These are phyloP conservation scores for Aspergillus niger DNA, from an alignment of 2,329 filamentous ascomycete genomes.

Conservation along the genomic window DNA sequence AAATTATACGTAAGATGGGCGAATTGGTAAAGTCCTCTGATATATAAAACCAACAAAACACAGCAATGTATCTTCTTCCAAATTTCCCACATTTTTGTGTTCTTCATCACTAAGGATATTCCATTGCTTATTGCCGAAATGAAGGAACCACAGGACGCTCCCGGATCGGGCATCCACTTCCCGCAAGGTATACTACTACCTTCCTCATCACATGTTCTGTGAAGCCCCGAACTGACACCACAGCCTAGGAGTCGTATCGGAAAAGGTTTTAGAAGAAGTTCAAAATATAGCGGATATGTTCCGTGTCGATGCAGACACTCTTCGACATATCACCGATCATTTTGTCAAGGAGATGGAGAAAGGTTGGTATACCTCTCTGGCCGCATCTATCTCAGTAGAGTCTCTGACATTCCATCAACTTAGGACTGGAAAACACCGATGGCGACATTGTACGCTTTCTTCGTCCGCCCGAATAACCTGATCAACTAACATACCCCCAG, in stretches of 20 bases:
- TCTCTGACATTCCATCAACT: no score
- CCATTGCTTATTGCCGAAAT: background rate
- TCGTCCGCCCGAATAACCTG: background rate
- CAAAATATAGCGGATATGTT: slow-evolving; percentile 53
- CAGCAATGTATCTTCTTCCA: no score
- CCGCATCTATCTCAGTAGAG: no score
- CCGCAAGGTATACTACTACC: background rate
- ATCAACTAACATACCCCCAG: background rate
- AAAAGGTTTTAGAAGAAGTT: background rate
- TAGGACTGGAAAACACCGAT: background rate
- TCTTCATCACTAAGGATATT: no score
- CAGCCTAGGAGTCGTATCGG: background rate
- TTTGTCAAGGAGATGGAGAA: slow-evolving; percentile 77
- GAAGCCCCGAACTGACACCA: background rate
- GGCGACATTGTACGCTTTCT: background rate
- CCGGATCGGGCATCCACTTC: background rate
- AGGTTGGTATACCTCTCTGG: background rate
- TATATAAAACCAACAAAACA: no score
- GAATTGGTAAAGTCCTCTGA: no score
- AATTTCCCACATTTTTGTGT: no score
- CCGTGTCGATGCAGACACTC: slow-evolving; percentile 68
- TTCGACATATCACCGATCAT: slow-evolving; percentile 84
- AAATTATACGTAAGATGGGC: background rate
- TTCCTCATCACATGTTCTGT: background rate
- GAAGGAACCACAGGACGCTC: slow-evolving; percentile 2